Evolutionary conservation across 345 rosid species (phyloP).

Genomic region (Cardamine chenopodiifolia): DNA sequence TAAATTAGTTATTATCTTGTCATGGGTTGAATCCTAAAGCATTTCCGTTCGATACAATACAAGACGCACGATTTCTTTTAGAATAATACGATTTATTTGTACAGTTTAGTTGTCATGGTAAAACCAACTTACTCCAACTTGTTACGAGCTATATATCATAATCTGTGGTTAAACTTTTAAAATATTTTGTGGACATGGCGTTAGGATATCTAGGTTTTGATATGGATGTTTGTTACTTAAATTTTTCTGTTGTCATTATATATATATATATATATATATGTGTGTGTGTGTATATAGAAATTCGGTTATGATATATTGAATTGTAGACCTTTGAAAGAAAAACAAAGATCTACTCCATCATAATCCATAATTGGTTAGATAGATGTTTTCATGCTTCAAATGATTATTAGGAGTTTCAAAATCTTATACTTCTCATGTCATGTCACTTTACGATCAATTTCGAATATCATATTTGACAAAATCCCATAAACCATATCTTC

Average conservation of each 20-base stretch:
- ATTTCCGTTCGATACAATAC: not conserved
- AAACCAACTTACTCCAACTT: too few species aligned
- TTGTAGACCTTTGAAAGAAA: too few species aligned
- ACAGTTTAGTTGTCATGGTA: not conserved
- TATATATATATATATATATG: too few species aligned
- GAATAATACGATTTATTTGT: not conserved
- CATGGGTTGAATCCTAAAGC: constrained; percentile 13
- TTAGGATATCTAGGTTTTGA: too few species aligned
- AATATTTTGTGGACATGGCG: too few species aligned
- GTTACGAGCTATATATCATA: too few species aligned
- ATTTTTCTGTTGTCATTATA: too few species aligned
- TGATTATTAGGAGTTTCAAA: constrained; percentile 19
- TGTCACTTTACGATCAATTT: not conserved
- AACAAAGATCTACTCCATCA: not conserved
- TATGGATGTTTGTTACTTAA: too few species aligned
- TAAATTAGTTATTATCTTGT: not conserved
- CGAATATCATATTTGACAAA: constrained; percentile 12
- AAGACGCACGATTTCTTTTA: constrained; percentile 13
- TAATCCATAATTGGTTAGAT: not conserved
- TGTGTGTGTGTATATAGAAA: too few species aligned
- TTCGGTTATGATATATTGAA: too few species aligned
- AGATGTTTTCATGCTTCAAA: not conserved
- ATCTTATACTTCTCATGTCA: constrained; percentile 1
- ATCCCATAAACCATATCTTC: constrained; percentile 13
- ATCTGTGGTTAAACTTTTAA: too few species aligned